phyloP scores from a whole-genome alignment of 2,329 filamentous ascomycete species.

The Penicillium sp. region DNA sequence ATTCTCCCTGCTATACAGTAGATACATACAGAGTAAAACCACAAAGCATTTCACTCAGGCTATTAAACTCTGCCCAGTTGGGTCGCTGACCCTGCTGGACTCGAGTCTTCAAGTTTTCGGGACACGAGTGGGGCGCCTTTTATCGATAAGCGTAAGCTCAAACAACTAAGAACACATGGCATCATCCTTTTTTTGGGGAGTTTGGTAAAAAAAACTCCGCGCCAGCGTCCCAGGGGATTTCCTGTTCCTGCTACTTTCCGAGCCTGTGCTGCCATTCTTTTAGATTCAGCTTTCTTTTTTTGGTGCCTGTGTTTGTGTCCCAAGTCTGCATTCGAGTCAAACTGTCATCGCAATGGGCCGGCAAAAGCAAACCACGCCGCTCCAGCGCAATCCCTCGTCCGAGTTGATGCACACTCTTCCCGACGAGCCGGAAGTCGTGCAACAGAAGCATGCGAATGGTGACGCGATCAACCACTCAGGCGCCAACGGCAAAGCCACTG shows the following conservation, averaged over 20 bases:
- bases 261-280: not conserved
- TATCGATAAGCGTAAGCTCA: slow-evolving; percentile 19
- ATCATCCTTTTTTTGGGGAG: slow-evolving; percentile 26
- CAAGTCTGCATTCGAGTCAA: not conserved
- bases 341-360: slow-evolving; percentile 61
- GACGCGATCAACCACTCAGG: slow-evolving; percentile 18
- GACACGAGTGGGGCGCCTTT: slow-evolving; percentile 18
- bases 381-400: slow-evolving; percentile 67
- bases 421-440: slow-evolving; percentile 33
- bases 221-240: not conserved
- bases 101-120: slow-evolving; percentile 16
- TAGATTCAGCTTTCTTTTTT: not conserved
- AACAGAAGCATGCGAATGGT: slow-evolving; percentile 35
- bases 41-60: no score
- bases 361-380: slow-evolving; percentile 66
- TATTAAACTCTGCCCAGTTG: no score
- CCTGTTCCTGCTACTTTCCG: not conserved
- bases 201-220: slow-evolving; percentile 6
- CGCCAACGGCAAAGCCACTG: slow-evolving; percentile 24
- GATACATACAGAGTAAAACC: no score
- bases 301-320: not conserved
- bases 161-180: slow-evolving; percentile 42
- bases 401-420: slow-evolving; percentile 57
- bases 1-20: no score
- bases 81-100: no score